A percentile compares a stretch with the other conserved stretches of the same genome.
These are phyloP conservation scores for Gremmenia infestans DNA, from an alignment of 2,329 filamentous ascomycete genomes.

Conservation along the genomic window DNA sequence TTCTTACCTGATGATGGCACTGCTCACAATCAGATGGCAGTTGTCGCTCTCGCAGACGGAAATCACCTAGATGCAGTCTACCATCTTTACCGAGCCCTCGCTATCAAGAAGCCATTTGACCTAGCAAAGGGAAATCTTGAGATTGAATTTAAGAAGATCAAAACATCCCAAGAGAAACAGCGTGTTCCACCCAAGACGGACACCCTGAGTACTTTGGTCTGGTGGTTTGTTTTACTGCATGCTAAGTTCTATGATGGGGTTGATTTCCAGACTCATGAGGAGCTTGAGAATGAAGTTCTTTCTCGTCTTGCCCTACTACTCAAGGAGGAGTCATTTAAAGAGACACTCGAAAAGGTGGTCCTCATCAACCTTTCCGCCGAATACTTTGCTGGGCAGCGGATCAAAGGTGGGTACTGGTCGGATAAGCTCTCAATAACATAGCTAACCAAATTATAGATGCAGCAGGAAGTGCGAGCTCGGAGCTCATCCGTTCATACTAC, in stretches of 20 bases:
- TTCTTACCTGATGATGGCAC: slow-evolving; percentile 74
- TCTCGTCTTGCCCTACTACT: slow-evolving; percentile 70
- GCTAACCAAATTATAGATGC: slow-evolving; percentile 35
- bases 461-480: slow-evolving; percentile 26
- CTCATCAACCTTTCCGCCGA: slow-evolving; percentile 85
- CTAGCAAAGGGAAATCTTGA: slow-evolving; percentile 73
- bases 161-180: slow-evolving; percentile 48
- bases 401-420: slow-evolving; percentile 44
- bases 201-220: slow-evolving; percentile 54
- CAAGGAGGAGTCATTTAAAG: slow-evolving; percentile 60
- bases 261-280: slow-evolving; percentile 68
- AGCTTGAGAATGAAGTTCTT: slow-evolving; percentile 81
- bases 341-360: slow-evolving; percentile 70
- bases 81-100: slow-evolving; percentile 79
- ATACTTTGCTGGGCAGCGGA: slow-evolving; percentile 59
- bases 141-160: slow-evolving; percentile 68
- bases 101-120: slow-evolving; percentile 68
- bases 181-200: slow-evolving; percentile 20
- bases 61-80: slow-evolving; percentile 84
- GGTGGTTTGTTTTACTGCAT: slow-evolving; percentile 83
- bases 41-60: slow-evolving; percentile 72
- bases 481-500: slow-evolving; percentile 45
- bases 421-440: not conserved
- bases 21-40: slow-evolving; percentile 85
- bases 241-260: slow-evolving; percentile 77